Percentiles rank a stretch among this genome's conserved stretches.
Evolutionary conservation across 2,329 filamentous ascomycete genomes (phyloP).

Genomic region (Macrophomina phaseolina): DNA sequence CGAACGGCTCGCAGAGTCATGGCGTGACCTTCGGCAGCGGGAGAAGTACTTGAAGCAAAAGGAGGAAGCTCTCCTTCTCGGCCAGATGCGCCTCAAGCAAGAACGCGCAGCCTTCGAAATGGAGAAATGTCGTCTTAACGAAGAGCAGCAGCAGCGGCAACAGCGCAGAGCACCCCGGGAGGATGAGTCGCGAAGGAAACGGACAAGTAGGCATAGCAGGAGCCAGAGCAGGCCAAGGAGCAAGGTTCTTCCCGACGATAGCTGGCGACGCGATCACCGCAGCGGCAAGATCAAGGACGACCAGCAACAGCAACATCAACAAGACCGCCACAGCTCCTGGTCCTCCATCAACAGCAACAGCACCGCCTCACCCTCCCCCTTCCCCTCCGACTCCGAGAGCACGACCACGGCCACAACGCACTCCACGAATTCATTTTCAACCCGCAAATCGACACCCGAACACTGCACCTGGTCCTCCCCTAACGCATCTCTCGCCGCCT

Average conservation of each 20-base stretch:
- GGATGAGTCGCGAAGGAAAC: neutral
- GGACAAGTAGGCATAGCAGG: neutral
- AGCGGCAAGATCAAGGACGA: neutral
- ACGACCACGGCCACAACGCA: neutral
- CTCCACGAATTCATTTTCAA: neutral
- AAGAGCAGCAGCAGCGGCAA: neutral
- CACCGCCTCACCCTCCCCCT: neutral
- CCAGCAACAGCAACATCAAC: neutral
- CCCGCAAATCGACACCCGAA: neutral
- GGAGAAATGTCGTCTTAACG: neutral
- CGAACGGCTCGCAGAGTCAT: neutral
- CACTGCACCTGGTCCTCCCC: neutral
- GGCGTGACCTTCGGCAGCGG: neutral
- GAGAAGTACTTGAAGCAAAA: neutral
- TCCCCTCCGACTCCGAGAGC: conserved; percentile 3
- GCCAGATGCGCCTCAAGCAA: conserved; percentile 6
- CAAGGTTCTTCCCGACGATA: neutral
- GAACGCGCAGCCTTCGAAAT: conserved; percentile 18
- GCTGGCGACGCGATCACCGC: neutral
- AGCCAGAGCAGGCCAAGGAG: neutral
- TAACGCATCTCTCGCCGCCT: neutral
- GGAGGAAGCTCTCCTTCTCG: conserved; percentile 9
- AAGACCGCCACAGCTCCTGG: conserved; percentile 1
- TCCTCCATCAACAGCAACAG: neutral
- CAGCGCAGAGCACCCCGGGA: neutral